Evolutionary conservation across 768 basidiomycete genomes (phyloP).

Genomic region (Leccinum fibrillosum): DNA sequence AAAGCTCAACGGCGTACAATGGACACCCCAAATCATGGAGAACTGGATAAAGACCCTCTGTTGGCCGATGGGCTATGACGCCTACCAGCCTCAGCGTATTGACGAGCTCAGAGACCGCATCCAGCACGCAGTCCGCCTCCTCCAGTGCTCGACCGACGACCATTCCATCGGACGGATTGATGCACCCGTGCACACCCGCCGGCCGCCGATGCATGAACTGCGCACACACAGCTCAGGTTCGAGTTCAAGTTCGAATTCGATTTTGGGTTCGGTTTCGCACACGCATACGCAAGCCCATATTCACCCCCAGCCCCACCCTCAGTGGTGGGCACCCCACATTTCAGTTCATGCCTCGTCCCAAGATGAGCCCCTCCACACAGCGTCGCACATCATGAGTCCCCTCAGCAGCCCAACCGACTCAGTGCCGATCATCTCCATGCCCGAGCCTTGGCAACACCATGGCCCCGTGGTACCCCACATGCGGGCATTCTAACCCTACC

Average conservation of each 20-base stretch:
- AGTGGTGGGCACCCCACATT: background rate
- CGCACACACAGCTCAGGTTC: background rate
- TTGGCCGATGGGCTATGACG: constrained; percentile 60
- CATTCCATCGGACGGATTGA: constrained; percentile 1
- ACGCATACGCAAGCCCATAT: too few species aligned
- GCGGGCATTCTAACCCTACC: constrained; percentile 10
- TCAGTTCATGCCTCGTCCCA: background rate
- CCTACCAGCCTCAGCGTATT: constrained; percentile 43
- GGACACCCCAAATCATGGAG: constrained; percentile 55
- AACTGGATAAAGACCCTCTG: constrained; percentile 55
- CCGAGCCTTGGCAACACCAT: constrained; percentile 23
- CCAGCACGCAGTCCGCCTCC: constrained; percentile 45
- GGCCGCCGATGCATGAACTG: constrained; percentile 10
- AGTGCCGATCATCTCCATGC: constrained; percentile 14
- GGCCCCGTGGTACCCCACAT: background rate
- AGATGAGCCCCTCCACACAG: constrained; percentile 2
- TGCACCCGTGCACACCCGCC: constrained; percentile 1
- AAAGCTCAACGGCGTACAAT: constrained; percentile 46
- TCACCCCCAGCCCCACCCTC: background rate
- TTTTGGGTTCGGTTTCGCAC: background rate
- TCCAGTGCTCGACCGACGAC: constrained; percentile 20
- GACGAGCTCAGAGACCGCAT: constrained; percentile 49
- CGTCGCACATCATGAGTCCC: constrained; percentile 9
- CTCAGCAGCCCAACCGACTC: constrained; percentile 7
- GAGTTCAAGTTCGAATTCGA: background rate